Base-by-base conservation (phyloP, 192 early-diverging fungal species). In the Phlyctochytrium arcticum region DNA sequence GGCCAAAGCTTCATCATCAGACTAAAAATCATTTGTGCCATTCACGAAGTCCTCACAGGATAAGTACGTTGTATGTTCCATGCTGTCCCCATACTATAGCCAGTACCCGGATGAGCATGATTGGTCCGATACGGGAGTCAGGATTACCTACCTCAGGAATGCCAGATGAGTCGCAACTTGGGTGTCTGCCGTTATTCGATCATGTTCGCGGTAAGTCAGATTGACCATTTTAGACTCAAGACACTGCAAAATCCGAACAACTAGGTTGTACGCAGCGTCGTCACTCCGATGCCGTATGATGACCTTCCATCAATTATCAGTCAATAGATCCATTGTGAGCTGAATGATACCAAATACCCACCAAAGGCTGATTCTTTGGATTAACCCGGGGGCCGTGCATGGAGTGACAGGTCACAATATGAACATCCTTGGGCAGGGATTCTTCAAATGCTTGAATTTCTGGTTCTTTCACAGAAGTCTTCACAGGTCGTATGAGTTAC, bases 101-200 rank as follows among this genome's bases (percentile, higher is more conserved):
- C 24, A 6, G 57, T 17, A 17, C 12, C 15, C 39, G 39, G 39
- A 70, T 19, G 5, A 32, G 8, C 12, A 2, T 2, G 50, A 53
- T 53, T 19, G 50, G 39, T 2, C 39, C 1, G 57, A 23, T 21
- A 1, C 4, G 23, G 24, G 34, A 59, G 12, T 33, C 12, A 53
- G 10, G 27, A 44, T n/a, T 47, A 31, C 26, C 51, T 64, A 85
- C 82, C 83, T 89, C 54, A 98, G 73, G 67, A 96, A 98, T 27
- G 95, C 92, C 60, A 95, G 75, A 68, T 98, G 96, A 7, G 96
- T 98, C 29, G 91, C 92, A 4, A 95, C 96, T 70, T 98, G 96
- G 7, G 96, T 98, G 66, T 98, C 95, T 0, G 96, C 96, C 6
- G 95, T 98, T 39, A 97, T 95, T 6, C 88, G 78, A 66, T 98